Base-by-base conservation (phyloP, 73 alveolate genomes). In the Diophrys sp. region DNA sequence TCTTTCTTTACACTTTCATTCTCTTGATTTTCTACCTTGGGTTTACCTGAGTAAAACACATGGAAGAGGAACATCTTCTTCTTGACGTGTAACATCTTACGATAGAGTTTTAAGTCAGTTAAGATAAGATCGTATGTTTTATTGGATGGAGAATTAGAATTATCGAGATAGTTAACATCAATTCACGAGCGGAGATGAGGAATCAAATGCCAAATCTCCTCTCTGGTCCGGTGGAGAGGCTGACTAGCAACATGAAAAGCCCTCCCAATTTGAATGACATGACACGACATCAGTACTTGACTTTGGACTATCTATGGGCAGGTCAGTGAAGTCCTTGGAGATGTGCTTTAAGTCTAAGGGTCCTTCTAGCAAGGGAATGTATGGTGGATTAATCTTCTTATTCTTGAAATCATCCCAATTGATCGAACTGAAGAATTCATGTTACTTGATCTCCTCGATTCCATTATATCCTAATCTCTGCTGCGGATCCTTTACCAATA, bases 401-500 rank as follows among this genome's bases (percentile, higher is more conserved):
- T 71, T 1, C 23, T 54, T 25, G 18, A 74, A 29, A 2, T 1
- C 8, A 31, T 32, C 54, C 79, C 79, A 71, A 53, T 71, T 31
- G 1, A 71, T 8, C 1, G 25, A 5, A 11, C 24, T 23, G 24
- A 71, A 71, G 53, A 27, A 71, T 33, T 32, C 57, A 32, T 71
- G 79, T 1, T 2, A 2, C 31, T 32, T 71, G 32, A 71, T 71
- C 68, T 71, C 79, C 24, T 71, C 79, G 8, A 71, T 68, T 11
- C 79, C 79, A 31, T 32, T 32, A 11, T 23, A 2, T 11, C 79
- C 79, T 14, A 71, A 31, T 5, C 79, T 29, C 67, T 31, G 30
- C 1, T 31, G 1, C 1, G 79, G 79, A 71, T 71, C 54, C 66
- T 82, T 78, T 0, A 70, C 74, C 29, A 91, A 74, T 25, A 91